Percentiles rank a stretch among this genome's conserved stretches.
phyloP scores from a whole-genome alignment of 768 basidiomycete species.

The Dioszegia aurantiaca region DNA sequence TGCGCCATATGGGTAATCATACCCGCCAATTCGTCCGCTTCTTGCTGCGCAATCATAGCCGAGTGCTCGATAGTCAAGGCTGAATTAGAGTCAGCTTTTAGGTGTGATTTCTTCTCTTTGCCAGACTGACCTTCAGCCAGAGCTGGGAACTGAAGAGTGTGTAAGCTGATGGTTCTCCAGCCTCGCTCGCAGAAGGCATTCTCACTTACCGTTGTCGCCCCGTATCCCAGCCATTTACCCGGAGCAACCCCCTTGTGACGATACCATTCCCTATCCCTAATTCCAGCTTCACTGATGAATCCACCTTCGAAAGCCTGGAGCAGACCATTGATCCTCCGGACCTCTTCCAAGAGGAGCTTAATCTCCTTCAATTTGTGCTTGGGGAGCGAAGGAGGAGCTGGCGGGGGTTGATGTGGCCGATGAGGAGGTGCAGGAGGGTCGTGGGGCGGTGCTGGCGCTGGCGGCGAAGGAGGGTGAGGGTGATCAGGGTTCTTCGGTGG shows the following conservation, averaged over 20 bases:
- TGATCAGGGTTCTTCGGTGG: constrained; percentile 5
- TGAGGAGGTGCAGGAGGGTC: background rate
- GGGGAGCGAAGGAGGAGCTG: constrained; percentile 8
- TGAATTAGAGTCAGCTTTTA: constrained; percentile 5
- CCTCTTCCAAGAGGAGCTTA: constrained; percentile 43
- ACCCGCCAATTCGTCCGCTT: constrained; percentile 43
- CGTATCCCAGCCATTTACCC: constrained; percentile 51
- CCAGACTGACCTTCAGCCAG: constrained; percentile 17
- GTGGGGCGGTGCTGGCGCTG: background rate
- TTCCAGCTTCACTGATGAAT: constrained; percentile 48
- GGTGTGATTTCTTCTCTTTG: background rate
- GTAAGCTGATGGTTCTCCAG: background rate
- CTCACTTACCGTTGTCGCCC: constrained; percentile 38
- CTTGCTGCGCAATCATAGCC: constrained; percentile 41
- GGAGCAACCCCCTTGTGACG: constrained; percentile 51
- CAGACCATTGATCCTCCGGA: constrained; percentile 48
- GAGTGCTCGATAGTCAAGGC: constrained; percentile 49
- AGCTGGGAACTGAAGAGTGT: constrained; percentile 37
- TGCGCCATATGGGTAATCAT: constrained; percentile 38
- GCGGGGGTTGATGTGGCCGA: constrained; percentile 7
- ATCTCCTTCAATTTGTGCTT: constrained; percentile 44
- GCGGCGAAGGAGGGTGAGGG: background rate
- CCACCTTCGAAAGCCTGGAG: constrained; percentile 48
- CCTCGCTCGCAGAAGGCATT: too few relatives aligned
- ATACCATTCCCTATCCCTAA: constrained; percentile 53